Evolutionary conservation across 768 basidiomycete genomes (phyloP).

Genomic region (Botryobasidium botryosum): DNA sequence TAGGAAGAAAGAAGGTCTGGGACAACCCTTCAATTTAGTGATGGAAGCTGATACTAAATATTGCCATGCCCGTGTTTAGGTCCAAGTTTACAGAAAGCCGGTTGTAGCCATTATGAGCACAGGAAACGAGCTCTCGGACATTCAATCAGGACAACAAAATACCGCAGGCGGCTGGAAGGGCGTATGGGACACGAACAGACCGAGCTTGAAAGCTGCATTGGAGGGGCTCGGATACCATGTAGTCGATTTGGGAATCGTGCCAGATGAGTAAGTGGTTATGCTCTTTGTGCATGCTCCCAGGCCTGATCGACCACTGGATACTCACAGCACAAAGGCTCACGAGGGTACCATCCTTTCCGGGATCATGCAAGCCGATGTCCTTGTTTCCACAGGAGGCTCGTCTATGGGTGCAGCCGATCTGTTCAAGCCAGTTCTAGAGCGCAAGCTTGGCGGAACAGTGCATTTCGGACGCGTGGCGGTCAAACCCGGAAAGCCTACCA

Average conservation of each 20-base stretch:
- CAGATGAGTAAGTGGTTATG: slow-evolving; percentile 42
- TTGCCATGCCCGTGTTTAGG: slow-evolving; percentile 25
- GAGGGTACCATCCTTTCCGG: slow-evolving; percentile 39
- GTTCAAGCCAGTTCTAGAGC: slow-evolving; percentile 76
- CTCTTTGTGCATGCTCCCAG: neutral
- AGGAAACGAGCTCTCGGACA: slow-evolving; percentile 62
- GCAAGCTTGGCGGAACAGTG: slow-evolving; percentile 51
- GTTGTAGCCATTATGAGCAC: slow-evolving; percentile 70
- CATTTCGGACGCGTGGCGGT: slow-evolving; percentile 78
- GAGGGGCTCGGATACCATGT: slow-evolving; percentile 61
- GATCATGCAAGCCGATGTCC: slow-evolving; percentile 45
- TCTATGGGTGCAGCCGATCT: slow-evolving; percentile 84
- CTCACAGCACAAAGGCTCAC: slow-evolving; percentile 25
- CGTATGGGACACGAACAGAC: slow-evolving; percentile 76
- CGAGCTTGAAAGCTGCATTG: slow-evolving; percentile 52
- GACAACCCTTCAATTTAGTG: neutral
- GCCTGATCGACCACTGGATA: neutral
- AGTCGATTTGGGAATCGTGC: slow-evolving; percentile 63
- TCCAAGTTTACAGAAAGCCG: slow-evolving; percentile 52
- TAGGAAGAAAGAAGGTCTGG: slow-evolving; percentile 52
- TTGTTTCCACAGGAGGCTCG: slow-evolving; percentile 78
- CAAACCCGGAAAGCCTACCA: slow-evolving; percentile 77
- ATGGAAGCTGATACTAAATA: neutral
- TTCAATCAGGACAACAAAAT: slow-evolving; percentile 23
- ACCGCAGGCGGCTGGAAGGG: slow-evolving; percentile 39